phyloP scores from a whole-genome alignment of 768 basidiomycete genomes.

The Dictyophora rubrovolvata region DNA sequence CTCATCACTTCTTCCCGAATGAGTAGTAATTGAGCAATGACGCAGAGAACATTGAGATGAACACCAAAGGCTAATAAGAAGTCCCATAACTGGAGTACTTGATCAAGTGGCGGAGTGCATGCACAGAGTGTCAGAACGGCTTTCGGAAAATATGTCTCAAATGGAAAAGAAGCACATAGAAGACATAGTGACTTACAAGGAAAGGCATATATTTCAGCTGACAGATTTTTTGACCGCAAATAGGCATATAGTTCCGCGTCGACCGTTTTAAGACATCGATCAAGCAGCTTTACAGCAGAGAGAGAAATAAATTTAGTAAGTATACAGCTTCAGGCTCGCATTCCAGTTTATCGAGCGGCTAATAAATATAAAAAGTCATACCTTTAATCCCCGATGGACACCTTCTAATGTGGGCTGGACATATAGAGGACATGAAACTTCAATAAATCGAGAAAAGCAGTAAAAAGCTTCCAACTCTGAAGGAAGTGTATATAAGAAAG shows the following conservation, averaged over 20 bases:
- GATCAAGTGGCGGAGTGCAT: slow-evolving; percentile 91
- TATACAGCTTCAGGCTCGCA: too few species aligned
- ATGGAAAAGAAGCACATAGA: slow-evolving; percentile 2
- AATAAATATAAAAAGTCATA: slow-evolving; percentile 23
- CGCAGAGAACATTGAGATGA: slow-evolving; percentile 92
- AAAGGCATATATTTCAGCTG: slow-evolving; percentile 95
- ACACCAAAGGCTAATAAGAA: slow-evolving; percentile 95
- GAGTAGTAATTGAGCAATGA: slow-evolving; percentile 87
- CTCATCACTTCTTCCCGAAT: slow-evolving; percentile 87
- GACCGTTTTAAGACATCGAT: slow-evolving; percentile 83
- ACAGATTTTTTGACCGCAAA: slow-evolving; percentile 81
- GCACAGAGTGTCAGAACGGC: slow-evolving; percentile 93
- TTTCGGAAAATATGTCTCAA: slow-evolving; percentile 20
- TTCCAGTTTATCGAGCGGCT: neutral
- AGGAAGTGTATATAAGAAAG: slow-evolving; percentile 95
- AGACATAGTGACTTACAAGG: slow-evolving; percentile 53
- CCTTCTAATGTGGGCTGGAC: slow-evolving; percentile 94
- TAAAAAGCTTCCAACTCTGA: slow-evolving; percentile 98
- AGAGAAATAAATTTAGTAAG: neutral
- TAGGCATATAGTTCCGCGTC: slow-evolving; percentile 78
- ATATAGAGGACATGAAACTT: slow-evolving; percentile 89
- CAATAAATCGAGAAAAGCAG: slow-evolving; percentile 94
- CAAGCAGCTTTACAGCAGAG: slow-evolving; percentile 55
- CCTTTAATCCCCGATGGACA: slow-evolving; percentile 90
- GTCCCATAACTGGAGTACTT: slow-evolving; percentile 94